phyloP scores from a whole-genome alignment of 768 basidiomycete species.

The Leccinum pellstonianum region DNA sequence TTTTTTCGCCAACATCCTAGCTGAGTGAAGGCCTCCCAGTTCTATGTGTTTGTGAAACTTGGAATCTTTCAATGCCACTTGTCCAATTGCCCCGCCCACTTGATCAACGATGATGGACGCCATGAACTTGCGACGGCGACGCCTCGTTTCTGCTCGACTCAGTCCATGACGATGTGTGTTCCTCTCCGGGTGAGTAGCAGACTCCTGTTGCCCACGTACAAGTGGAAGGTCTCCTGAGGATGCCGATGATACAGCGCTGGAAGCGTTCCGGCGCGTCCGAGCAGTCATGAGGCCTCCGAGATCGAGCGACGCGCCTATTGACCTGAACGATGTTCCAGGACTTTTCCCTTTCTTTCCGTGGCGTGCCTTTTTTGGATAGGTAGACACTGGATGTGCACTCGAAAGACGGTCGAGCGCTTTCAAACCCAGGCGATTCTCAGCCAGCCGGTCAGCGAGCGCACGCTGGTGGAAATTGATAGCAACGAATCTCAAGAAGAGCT shows the following conservation, averaged over 20 bases:
- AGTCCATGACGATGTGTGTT: constrained; percentile 14
- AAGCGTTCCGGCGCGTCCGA: constrained; percentile 18
- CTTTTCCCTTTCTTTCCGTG: constrained; percentile 50
- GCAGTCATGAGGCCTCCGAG: constrained; percentile 20
- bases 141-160: constrained; percentile 36
- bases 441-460: constrained; percentile 70
- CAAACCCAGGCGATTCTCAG: constrained; percentile 67
- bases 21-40: constrained; percentile 58
- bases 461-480: constrained; percentile 81
- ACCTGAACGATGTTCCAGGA: constrained; percentile 40
- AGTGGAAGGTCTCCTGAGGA: constrained; percentile 1
- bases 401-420: constrained; percentile 71
- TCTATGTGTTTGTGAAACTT: constrained; percentile 56
- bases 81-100: constrained; percentile 60
- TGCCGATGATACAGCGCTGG: constrained; percentile 7
- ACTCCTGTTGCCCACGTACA: constrained; percentile 15
- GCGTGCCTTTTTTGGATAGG: constrained; percentile 35
- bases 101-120: constrained; percentile 71
- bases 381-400: constrained; percentile 51
- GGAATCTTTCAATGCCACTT: constrained; percentile 67
- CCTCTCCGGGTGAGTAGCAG: constrained; percentile 10
- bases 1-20: constrained; percentile 65
- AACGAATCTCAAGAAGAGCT: constrained; percentile 67
- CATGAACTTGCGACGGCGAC: constrained; percentile 50
- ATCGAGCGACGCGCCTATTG: constrained; percentile 39